Evolutionary conservation across 768 basidiomycete species (phyloP).

Genomic region (Amyloporia xantha): DNA sequence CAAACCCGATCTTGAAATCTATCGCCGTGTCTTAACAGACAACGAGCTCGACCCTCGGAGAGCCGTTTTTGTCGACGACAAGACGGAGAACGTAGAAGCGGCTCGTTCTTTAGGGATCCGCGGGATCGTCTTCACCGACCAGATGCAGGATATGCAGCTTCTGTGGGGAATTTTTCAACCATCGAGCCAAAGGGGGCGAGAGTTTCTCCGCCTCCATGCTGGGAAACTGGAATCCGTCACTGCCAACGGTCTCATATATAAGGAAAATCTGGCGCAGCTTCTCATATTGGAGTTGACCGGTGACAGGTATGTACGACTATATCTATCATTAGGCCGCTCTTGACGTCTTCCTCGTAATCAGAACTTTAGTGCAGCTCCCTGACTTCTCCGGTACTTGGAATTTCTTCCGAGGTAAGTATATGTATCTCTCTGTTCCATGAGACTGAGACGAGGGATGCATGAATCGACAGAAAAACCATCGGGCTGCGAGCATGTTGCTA

Average conservation of each 20-base stretch:
- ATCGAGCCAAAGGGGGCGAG: constrained; percentile 34
- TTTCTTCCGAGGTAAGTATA: constrained; percentile 44
- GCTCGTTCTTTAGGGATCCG: constrained; percentile 51
- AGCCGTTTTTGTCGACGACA: constrained; percentile 55
- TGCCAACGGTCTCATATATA: constrained; percentile 30
- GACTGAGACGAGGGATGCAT: background rate
- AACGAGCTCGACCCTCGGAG: constrained; percentile 38
- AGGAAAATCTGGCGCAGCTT: constrained; percentile 55
- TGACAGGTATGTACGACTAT: constrained; percentile 43
- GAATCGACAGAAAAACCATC: constrained; percentile 7
- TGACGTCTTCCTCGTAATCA: constrained; percentile 17
- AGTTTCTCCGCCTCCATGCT: constrained; percentile 36
- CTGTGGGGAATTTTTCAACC: constrained; percentile 43
- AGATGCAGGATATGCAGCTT: constrained; percentile 33
- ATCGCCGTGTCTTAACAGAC: constrained; percentile 39
- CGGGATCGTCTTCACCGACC: constrained; percentile 41
- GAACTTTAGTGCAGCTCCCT: constrained; percentile 37
- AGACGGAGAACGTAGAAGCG: constrained; percentile 49
- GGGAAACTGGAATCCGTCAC: constrained; percentile 40
- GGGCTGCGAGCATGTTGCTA: constrained; percentile 32
- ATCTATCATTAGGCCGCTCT: constrained; percentile 30
- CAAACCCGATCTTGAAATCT: constrained; percentile 51
- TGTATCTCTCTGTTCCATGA: background rate
- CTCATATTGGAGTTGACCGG: constrained; percentile 49
- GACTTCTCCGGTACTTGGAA: constrained; percentile 42